Conservation (phyloP, 2,329 filamentous ascomycete genomes). For the Teratosphaeria gauchensis region DNA sequence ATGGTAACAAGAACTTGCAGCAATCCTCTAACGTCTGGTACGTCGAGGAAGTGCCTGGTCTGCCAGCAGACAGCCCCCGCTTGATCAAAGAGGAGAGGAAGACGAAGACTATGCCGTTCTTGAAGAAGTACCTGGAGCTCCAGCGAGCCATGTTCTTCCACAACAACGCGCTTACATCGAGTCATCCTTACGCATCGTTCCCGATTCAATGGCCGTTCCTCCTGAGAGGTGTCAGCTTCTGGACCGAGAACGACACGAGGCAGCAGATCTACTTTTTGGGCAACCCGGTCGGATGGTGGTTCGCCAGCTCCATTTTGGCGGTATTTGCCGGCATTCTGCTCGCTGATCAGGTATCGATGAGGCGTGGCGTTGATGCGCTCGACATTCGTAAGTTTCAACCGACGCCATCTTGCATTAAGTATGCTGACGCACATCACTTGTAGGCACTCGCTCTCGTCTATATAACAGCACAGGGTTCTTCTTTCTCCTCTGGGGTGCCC, state of each 20-base stretch:
- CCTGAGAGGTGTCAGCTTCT: slow-evolving; percentile 94
- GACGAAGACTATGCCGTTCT: slow-evolving; percentile 76
- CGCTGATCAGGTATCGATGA: slow-evolving; percentile 86
- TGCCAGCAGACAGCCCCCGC: slow-evolving; percentile 62
- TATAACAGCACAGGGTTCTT: slow-evolving; percentile 99
- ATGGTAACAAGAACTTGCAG: slow-evolving; percentile 91
- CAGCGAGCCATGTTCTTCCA: slow-evolving; percentile 99
- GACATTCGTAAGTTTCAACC: slow-evolving; percentile 67
- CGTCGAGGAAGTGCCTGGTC: slow-evolving; percentile 78
- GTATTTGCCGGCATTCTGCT: slow-evolving; percentile 87
- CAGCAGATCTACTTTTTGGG: slow-evolving; percentile 98
- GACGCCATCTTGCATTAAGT: background rate
- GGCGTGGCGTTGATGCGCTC: slow-evolving; percentile 84
- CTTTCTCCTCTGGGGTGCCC: slow-evolving; percentile 94
- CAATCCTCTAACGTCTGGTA: slow-evolving; percentile 92
- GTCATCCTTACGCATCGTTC: slow-evolving; percentile 88
- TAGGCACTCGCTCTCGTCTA: slow-evolving; percentile 79
- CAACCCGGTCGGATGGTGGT: slow-evolving; percentile 96
- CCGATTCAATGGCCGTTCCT: slow-evolving; percentile 98
- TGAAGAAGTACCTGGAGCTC: slow-evolving; percentile 90
- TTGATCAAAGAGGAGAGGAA: slow-evolving; percentile 66
- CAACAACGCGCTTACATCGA: slow-evolving; percentile 95
- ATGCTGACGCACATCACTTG: background rate
- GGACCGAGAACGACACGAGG: slow-evolving; percentile 90
- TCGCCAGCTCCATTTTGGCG: slow-evolving; percentile 81